Percentiles rank a stretch among this genome's conserved stretches.
These are phyloP conservation scores for Neurospora sp. DNA, from an alignment of 2,329 filamentous ascomycete genomes.

Conservation along the genomic window DNA sequence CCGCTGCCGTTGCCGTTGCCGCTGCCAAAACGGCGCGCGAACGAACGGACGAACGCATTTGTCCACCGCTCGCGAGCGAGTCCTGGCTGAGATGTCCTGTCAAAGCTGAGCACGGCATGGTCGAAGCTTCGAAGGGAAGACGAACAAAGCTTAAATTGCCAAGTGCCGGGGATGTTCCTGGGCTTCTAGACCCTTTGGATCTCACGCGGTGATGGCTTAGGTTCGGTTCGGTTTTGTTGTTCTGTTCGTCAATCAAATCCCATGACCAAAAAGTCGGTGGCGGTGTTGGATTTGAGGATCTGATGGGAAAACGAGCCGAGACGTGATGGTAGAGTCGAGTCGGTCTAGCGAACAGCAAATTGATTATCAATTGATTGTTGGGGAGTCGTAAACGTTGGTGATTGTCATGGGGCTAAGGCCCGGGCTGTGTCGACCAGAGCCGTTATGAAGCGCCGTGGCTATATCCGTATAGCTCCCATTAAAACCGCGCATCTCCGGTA, in stretches of 20 bases:
- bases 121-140: not conserved
- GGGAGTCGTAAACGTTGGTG: too few relatives aligned
- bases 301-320: not conserved
- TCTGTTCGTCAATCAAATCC: not conserved
- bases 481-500: too few relatives aligned
- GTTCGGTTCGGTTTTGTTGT: not conserved
- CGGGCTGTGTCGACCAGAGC: too few relatives aligned
- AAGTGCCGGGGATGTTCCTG: not conserved
- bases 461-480: too few relatives aligned
- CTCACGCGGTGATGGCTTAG: not conserved
- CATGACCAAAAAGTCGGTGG: not conserved
- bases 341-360: not conserved
- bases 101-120: not conserved
- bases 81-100: not conserved
- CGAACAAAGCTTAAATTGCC: not conserved
- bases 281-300: not conserved
- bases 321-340: not conserved
- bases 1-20: not conserved
- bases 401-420: too few relatives aligned
- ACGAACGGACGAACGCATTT: not conserved
- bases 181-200: not conserved
- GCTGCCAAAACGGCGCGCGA: not conserved
- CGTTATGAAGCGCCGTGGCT: too few relatives aligned
- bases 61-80: not conserved
- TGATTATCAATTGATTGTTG: too few relatives aligned